phyloP scores from a whole-genome alignment of 78 protist species.

The Dictyostelium firmibasis region DNA sequence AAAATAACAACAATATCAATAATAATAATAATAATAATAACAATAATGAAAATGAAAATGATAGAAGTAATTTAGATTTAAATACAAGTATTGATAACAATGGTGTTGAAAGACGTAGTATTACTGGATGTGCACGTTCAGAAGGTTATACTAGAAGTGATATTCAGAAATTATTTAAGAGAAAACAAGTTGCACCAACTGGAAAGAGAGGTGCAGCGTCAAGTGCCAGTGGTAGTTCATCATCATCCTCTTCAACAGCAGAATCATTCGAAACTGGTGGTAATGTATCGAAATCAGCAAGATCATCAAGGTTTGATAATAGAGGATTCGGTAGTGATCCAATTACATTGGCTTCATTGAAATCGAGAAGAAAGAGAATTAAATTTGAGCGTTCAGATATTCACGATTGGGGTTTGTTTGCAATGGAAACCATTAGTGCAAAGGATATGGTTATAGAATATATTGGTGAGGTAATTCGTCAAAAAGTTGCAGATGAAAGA shows the following conservation, averaged over 20 bases:
- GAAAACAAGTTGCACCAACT: not conserved
- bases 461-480: slow-evolving; percentile 96
- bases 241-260: not conserved
- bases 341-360: slow-evolving; percentile 16
- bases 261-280: not conserved
- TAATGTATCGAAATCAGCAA: slow-evolving; percentile 6
- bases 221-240: not conserved
- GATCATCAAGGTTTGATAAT: slow-evolving; percentile 44
- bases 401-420: slow-evolving; percentile 94
- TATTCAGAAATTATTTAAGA: not conserved
- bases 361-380: slow-evolving; percentile 69
- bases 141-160: slow-evolving; percentile 4
- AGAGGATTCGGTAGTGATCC: slow-evolving; percentile 25
- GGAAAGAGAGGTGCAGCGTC: slow-evolving; percentile 7
- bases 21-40: not conserved
- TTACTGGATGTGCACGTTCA: slow-evolving; percentile 21
- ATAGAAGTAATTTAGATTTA: not conserved
- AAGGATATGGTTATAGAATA: slow-evolving; percentile 97
- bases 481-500: slow-evolving; percentile 89
- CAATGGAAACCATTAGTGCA: slow-evolving; percentile 83
- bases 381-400: slow-evolving; percentile 86
- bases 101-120: not conserved
- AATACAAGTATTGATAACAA: slow-evolving; percentile 6
- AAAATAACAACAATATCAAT: not conserved
- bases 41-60: not conserved